phyloP scores from a whole-genome alignment of 2,329 filamentous ascomycete genomes.

The Colletotrichum trifolii region DNA sequence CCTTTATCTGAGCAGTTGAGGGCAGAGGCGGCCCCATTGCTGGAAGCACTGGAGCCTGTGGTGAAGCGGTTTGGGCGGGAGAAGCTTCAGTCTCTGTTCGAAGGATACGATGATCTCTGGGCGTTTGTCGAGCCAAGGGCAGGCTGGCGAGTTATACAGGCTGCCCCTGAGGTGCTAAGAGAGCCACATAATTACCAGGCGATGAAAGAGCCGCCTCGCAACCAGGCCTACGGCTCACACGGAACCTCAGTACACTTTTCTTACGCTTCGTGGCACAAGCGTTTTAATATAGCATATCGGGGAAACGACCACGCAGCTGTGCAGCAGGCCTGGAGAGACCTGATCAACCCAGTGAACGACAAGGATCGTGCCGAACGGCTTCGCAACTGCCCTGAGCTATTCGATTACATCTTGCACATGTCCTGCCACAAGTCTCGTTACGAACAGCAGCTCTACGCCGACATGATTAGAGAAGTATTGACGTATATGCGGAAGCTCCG shows the following conservation, averaged over 20 bases:
- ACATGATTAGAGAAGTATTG: conserved; percentile 44
- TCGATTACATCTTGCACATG: conserved; percentile 54
- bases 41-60: conserved; percentile 21
- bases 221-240: no score
- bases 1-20: background rate
- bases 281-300: conserved; percentile 25
- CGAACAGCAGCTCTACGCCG: conserved; percentile 1
- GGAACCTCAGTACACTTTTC: conserved; percentile 10
- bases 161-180: conserved; percentile 14
- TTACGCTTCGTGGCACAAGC: conserved; percentile 33
- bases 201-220: conserved; percentile 1
- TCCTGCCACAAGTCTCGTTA: conserved; percentile 45
- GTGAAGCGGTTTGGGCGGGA: conserved; percentile 31
- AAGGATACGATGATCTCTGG: conserved; percentile 24
- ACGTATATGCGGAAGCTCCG: conserved; percentile 58
- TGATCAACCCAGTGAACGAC: conserved; percentile 42
- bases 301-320: conserved; percentile 16
- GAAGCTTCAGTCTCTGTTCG: conserved; percentile 24
- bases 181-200: background rate
- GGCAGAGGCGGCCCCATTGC: conserved; percentile 14
- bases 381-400: conserved; percentile 46
- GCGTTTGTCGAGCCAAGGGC: conserved; percentile 28
- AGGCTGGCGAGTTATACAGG: conserved; percentile 27
- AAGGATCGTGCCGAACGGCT: conserved; percentile 43
- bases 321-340: conserved; percentile 44